These are phyloP conservation scores for Candida germanica DNA, from an alignment of 805 yeast genomes.

Conservation along the genomic window DNA sequence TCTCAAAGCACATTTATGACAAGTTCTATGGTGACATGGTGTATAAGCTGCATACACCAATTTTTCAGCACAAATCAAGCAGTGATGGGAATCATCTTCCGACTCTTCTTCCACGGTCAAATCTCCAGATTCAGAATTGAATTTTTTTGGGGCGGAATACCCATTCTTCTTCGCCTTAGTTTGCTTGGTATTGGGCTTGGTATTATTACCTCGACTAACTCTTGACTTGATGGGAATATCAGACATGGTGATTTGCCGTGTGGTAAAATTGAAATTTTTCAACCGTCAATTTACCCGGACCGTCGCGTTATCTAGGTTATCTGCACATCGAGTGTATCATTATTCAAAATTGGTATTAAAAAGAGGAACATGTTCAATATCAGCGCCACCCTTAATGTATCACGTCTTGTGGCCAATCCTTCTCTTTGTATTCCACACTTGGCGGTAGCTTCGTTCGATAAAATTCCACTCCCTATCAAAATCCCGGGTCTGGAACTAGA, in stretches of 20 bases:
- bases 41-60: constrained; percentile 64
- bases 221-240: constrained; percentile 10
- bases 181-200: neutral
- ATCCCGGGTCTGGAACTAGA: constrained; percentile 28
- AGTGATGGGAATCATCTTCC: constrained; percentile 42
- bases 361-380: constrained; percentile 57
- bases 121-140: neutral
- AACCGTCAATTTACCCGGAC: constrained; percentile 3
- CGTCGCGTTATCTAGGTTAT: neutral
- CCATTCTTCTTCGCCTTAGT: neutral
- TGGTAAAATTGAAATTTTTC: no score
- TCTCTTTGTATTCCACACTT: constrained; percentile 67
- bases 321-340: neutral
- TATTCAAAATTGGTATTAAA: no score
- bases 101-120: neutral
- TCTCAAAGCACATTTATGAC: constrained; percentile 79
- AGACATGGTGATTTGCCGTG: constrained; percentile 2
- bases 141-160: neutral
- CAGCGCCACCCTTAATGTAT: constrained; percentile 72
- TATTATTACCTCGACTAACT: constrained; percentile 7
- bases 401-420: constrained; percentile 59
- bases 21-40: constrained; percentile 81
- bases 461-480: constrained; percentile 52
- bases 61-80: constrained; percentile 82
- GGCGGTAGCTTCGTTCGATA: constrained; percentile 54